Conservation (phyloP, 805 yeast species). For the Teunomyces gatunensis region DNA sequence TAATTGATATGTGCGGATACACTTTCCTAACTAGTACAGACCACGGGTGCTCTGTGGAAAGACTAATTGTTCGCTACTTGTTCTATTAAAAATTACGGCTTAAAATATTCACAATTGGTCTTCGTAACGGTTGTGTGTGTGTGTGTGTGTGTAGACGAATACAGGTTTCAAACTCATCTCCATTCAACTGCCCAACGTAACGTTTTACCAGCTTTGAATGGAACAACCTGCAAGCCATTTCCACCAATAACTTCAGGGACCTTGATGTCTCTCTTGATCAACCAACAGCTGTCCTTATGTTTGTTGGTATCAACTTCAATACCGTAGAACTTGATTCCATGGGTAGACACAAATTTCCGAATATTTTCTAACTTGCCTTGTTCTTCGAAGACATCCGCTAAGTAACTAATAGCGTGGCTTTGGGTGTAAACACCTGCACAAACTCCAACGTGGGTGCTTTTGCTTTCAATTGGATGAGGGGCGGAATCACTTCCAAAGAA, state of each 20-base stretch:
- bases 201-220: slow-evolving; percentile 80
- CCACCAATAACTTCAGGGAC: slow-evolving; percentile 61
- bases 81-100: too few species aligned
- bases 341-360: slow-evolving; percentile 70
- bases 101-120: not conserved
- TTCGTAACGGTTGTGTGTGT: not conserved
- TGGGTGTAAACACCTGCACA: slow-evolving; percentile 99
- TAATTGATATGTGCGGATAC: not conserved
- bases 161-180: slow-evolving; percentile 30
- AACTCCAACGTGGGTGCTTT: slow-evolving; percentile 74
- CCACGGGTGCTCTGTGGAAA: not conserved
- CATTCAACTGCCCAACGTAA: slow-evolving; percentile 76
- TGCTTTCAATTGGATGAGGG: slow-evolving; percentile 85
- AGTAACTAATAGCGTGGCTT: slow-evolving; percentile 71
- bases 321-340: slow-evolving; percentile 70
- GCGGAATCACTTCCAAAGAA: slow-evolving; percentile 98
- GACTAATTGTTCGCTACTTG: not conserved
- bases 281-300: slow-evolving; percentile 43
- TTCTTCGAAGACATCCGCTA: slow-evolving; percentile 82
- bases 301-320: slow-evolving; percentile 29
- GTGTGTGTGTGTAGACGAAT: not conserved
- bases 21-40: not conserved
- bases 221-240: slow-evolving; percentile 56
- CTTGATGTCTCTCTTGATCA: slow-evolving; percentile 51
- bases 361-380: slow-evolving; percentile 62